Evolutionary conservation across 2,329 filamentous ascomycete species (phyloP), one percentile per base, ranked within the genome.

Genomic region (Geosmithia morbida): DNA sequence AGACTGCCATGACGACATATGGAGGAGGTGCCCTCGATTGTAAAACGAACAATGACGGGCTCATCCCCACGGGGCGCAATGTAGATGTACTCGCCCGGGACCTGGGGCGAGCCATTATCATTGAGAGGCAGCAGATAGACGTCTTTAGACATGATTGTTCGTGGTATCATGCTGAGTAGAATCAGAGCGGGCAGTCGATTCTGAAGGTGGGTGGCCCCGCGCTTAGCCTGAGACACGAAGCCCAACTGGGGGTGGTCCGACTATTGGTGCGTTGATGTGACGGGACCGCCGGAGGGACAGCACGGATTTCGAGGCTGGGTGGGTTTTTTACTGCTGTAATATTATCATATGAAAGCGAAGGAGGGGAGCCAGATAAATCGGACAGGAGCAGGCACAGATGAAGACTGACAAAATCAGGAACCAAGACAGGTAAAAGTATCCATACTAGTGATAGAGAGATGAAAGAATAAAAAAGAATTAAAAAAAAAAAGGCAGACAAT

Each of bases 1-100:
- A 98, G 74, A 60, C 86, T 96, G 50, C 94, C 92, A 66, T 95
- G 75, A 55, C 88, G 80, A 65, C 89, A 96, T 70, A 98, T 92
- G 51, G 90, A 95, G 61, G 90, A 95, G 49, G 87, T 90, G 51
- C 92, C 89, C 65, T 96, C 85, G 56, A 96, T 90, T 55, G 87
- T 79, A 65, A 98, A 95, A 50, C 90, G 83, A 49, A 96, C 71
- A 47, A 77, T 77, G 58, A 97, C 83, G 41, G 84, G 84, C n/a
- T 83, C 74, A 41, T 74, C 76, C 17, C 85, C 82, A 53, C 68
- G 68, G 17, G 92, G 81, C 1, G 88, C 84, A 42, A 98, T 72
- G 64, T 95, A 95, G 58, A 97, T 85, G 70, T 96, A 98, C 56
- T 85, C 81, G 57, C 88, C 86, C 22, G 85, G 75, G 45, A 98